Base-by-base conservation (phyloP, 345 rosid genomes). In the Rhizophora apiculata region DNA sequence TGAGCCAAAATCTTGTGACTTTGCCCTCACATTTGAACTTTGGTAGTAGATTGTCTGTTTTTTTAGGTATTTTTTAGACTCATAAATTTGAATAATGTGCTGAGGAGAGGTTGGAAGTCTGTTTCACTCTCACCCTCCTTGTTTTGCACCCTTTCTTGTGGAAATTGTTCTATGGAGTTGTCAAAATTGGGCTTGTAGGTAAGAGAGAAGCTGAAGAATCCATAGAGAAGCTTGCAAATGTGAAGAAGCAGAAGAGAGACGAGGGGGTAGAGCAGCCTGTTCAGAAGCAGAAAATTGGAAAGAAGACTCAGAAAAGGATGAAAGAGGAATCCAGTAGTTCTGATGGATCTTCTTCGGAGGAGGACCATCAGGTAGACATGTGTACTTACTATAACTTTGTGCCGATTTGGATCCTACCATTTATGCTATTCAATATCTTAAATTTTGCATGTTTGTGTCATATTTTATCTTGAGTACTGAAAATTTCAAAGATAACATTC, bases 151-250 rank as follows among this genome's bases (percentile, higher is more conserved):
- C 18, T 13, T 43, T 43, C 19, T 3, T 43, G 48, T 39, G 48
- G 48, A 39, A 11, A 39, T 39, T 39, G 48, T 39, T 39, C 4
- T 39, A 11, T 39, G 48, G 48, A 39, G 15, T 39, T 55, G 13
- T 8, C 20, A 21, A 55, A 39, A 55, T 48, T 62, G 37, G 16
- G 30, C 18, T 49, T 64, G 29, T 34, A 89, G 97, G 85, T 43
- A 92, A 92, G 79, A 85, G 98, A 78, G 94, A 81, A 49, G 83
- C 94, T 36, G 94, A 84, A 59, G 87, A 79, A 62, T 83, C 75
- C 3, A 6, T 82, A 7, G 88, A 82, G 61, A 83, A 88, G 80
- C 69, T 75, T 68, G 83, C 82, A 34, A 80, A 52, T 72, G 81
- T 75, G 0, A 92, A 89, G 85, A 92, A 89, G 85, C 91, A 81